Conservation (phyloP, 176 grass and related monocot species). For the Oryza nivara region DNA sequence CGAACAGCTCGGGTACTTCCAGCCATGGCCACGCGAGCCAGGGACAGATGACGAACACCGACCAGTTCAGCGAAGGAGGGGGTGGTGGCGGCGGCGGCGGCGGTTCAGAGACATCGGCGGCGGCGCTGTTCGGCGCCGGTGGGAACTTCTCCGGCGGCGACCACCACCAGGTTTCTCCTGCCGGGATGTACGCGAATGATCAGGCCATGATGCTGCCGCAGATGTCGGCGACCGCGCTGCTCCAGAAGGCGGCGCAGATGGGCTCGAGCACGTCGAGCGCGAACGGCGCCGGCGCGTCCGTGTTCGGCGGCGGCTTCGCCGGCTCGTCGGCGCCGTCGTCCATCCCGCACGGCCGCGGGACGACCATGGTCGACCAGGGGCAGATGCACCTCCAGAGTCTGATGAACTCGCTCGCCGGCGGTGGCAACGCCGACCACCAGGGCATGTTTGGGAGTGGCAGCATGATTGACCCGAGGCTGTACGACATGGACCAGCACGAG, state of each 20-base stretch:
- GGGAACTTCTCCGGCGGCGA: conserved; percentile 53
- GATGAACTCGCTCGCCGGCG: conserved; percentile 81
- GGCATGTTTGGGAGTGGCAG: conserved; percentile 46
- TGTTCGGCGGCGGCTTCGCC: conserved; percentile 52
- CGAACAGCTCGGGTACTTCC: conserved; percentile 52
- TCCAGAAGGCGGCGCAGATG: conserved; percentile 97
- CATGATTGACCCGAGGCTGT: conserved; percentile 63
- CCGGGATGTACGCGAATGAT: conserved; percentile 63
- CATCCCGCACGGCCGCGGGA: conserved; percentile 15
- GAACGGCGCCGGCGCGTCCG: conserved; percentile 44
- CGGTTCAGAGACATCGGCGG: conserved; percentile 52
- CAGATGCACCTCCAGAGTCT: conserved; percentile 72
- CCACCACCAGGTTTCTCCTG: conserved; percentile 56
- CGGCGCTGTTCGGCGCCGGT: conserved; percentile 53
- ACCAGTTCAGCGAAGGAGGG: conserved; percentile 53
- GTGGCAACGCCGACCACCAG: conserved; percentile 21
- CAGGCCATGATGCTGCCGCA: conserved; percentile 56
- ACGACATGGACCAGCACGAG: conserved; percentile 66
- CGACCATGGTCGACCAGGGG: conserved; percentile 61
- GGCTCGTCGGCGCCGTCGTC: conserved; percentile 30
- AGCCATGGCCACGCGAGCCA: conserved; percentile 64
- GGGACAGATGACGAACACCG: conserved; percentile 40
- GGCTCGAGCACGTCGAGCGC: conserved; percentile 56
- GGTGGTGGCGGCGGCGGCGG: conserved; percentile 21
- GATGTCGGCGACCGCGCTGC: conserved; percentile 94